Base-by-base conservation (phyloP, 2,329 filamentous ascomycete species). In the Claviceps africana region DNA sequence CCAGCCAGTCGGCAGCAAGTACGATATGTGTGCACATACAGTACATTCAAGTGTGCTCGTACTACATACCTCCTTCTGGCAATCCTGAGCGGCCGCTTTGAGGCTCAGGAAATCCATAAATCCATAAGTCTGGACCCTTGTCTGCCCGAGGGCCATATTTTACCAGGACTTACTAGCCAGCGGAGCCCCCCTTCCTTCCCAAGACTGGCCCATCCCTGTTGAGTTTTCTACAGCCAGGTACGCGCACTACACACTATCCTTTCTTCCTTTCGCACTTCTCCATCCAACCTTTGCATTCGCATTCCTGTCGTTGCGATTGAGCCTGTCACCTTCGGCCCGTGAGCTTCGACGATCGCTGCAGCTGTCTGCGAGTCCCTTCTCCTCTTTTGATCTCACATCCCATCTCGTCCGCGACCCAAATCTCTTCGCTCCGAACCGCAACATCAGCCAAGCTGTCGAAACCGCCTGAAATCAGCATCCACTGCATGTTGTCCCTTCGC, bases 131-230 rank as follows among this genome's bases (percentile, higher is more conserved):
- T 21, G 31, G 22, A 22, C 47, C 51, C 51, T 45, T 30, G 51
- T 52, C 51, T 31, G 21, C 30, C 51, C 51, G 11, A 49, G 43
- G 43, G 35, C 50, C 39, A 33, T 7, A 31, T 48, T 48, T 37
- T 39, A 30, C 39, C 25, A 49, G 40, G 28, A 48, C 46, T 47
- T 39, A 35, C 49, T 40, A 35, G 19, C n/a, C n/a, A n/a, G n/a
- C n/a, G n/a, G n/a, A n/a, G n/a, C n/a, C 13, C 22, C 15, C 22
- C 50, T 31, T 50, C 53, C 51, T 51, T 51, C 49, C 45, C 42
- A 48, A 51, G 53, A 33, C 50, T 51, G 47, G 46, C 28, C 22
- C 44, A 50, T 54, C 48, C 53, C 53, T 54, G 53, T 43, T 44
- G 47, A 25, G 25, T 39, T 50, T 51, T 52, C 53, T 47, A 49